A percentile compares a stretch with the other conserved stretches of the same genome.
Evolutionary conservation across 768 basidiomycete species (phyloP).

Genomic region (Collybia mongolica): DNA sequence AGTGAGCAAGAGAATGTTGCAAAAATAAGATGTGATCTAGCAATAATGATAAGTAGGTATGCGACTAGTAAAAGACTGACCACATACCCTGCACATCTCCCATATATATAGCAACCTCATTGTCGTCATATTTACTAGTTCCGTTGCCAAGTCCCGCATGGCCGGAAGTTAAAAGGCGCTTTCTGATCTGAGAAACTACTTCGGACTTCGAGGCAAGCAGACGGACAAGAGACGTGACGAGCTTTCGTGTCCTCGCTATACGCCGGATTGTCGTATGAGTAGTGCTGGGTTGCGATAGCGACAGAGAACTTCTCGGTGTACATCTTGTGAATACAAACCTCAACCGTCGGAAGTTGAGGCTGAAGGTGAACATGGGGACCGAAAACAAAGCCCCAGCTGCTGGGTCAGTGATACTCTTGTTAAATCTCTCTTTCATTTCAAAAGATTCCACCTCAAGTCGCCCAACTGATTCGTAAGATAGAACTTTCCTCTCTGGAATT

Average conservation of each 20-base stretch:
- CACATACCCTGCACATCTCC: slow-evolving; percentile 85
- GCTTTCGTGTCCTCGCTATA: slow-evolving; percentile 75
- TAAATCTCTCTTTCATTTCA: slow-evolving; percentile 1
- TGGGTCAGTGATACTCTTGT: slow-evolving; percentile 17
- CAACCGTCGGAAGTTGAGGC: slow-evolving; percentile 32
- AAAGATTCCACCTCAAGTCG: too few species aligned
- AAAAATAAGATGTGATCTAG: slow-evolving; percentile 88
- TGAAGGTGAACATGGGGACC: slow-evolving; percentile 29
- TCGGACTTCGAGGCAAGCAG: slow-evolving; percentile 80
- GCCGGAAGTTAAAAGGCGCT: slow-evolving; percentile 55
- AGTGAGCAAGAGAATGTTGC: slow-evolving; percentile 80
- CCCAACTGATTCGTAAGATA: too few species aligned
- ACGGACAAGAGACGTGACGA: slow-evolving; percentile 77
- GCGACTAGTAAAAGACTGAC: background rate
- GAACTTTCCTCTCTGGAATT: too few species aligned
- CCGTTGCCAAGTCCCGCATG: slow-evolving; percentile 32
- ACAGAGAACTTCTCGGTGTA: slow-evolving; percentile 8
- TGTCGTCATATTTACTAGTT: slow-evolving; percentile 45
- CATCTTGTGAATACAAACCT: slow-evolving; percentile 26
- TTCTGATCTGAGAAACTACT: slow-evolving; percentile 76
- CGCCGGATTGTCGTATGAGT: slow-evolving; percentile 59
- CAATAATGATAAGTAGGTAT: slow-evolving; percentile 7
- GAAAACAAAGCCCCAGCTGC: slow-evolving; percentile 28
- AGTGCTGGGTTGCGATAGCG: slow-evolving; percentile 20
- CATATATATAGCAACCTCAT: slow-evolving; percentile 82